Conservation (phyloP, 1,284 basidiomycete species). For the Ceratorhiza oryzae-sativae region DNA sequence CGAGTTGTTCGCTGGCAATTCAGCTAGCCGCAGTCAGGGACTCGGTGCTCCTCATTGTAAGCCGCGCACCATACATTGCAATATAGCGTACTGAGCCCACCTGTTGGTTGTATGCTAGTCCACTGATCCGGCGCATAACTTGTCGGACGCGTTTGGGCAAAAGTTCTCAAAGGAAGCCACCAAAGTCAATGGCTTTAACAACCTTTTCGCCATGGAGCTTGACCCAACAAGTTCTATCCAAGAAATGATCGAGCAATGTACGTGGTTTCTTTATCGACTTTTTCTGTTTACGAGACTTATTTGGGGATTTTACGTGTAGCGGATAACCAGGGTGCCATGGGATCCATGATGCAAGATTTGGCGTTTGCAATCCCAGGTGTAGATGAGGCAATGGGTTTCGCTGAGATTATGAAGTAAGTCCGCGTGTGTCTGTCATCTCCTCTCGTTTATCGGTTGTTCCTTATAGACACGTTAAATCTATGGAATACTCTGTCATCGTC, state of each 20-base stretch:
- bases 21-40: slow-evolving; percentile 87
- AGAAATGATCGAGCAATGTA: slow-evolving; percentile 98
- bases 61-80: slow-evolving; percentile 48
- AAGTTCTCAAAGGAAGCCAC: slow-evolving; percentile 99
- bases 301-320: slow-evolving; percentile 57
- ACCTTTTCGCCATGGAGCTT: slow-evolving; percentile 99
- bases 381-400: slow-evolving; percentile 99
- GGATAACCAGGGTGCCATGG: slow-evolving; percentile 95
- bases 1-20: slow-evolving; percentile 94
- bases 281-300: slow-evolving; percentile 15
- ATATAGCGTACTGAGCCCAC: not conserved
- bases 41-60: slow-evolving; percentile 91
- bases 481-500: slow-evolving; percentile 99
- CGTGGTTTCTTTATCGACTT: slow-evolving; percentile 46
- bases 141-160: slow-evolving; percentile 98
- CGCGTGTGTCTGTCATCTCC: not conserved
- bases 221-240: slow-evolving; percentile 97
- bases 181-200: slow-evolving; percentile 98
- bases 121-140: slow-evolving; percentile 98
- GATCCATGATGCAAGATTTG: slow-evolving; percentile 99
- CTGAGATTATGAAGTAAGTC: slow-evolving; percentile 99
- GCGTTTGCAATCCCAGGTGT: slow-evolving; percentile 99
- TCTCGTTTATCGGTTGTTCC: not conserved
- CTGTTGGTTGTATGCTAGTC: slow-evolving; percentile 62
- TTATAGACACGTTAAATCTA: slow-evolving; percentile 95